Evolutionary conservation across 2,329 filamentous ascomycete genomes (phyloP).

Genomic region (Harringtonia aguacate): DNA sequence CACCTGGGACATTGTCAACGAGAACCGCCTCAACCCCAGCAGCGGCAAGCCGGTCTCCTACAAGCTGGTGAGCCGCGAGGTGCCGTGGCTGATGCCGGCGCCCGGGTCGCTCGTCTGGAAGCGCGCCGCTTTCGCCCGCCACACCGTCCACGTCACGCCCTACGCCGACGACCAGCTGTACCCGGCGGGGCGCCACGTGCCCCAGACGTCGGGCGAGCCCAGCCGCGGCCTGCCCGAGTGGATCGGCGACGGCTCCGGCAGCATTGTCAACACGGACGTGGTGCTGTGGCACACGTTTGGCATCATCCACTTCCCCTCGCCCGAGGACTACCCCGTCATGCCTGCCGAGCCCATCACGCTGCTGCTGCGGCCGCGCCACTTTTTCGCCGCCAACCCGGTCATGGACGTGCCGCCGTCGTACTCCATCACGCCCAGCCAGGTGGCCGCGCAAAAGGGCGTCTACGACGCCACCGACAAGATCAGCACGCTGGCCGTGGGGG

Average conservation of each 20-base stretch:
- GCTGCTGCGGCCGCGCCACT: slow-evolving; percentile 68
- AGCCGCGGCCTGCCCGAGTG: slow-evolving; percentile 63
- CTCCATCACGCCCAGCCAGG: slow-evolving; percentile 60
- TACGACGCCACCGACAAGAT: slow-evolving; percentile 37
- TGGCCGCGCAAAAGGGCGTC: slow-evolving; percentile 34
- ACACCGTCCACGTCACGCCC: slow-evolving; percentile 73
- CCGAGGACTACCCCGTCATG: slow-evolving; percentile 91
- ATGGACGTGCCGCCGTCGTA: slow-evolving; percentile 74
- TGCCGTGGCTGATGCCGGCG: slow-evolving; percentile 69
- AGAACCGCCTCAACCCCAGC: slow-evolving; percentile 72
- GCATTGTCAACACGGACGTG: slow-evolving; percentile 71
- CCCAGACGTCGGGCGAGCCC: slow-evolving; percentile 74
- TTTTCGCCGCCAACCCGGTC: slow-evolving; percentile 70
- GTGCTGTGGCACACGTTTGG: slow-evolving; percentile 95
- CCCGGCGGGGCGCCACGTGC: slow-evolving; percentile 78
- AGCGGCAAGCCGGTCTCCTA: slow-evolving; percentile 78
- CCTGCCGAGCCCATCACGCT: slow-evolving; percentile 77
- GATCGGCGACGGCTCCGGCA: slow-evolving; percentile 59
- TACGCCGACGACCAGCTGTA: slow-evolving; percentile 69
- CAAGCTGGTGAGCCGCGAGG: slow-evolving; percentile 82
- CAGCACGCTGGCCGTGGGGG: slow-evolving; percentile 23
- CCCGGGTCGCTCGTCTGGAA: slow-evolving; percentile 79
- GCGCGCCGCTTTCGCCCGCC: slow-evolving; percentile 74
- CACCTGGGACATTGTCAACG: slow-evolving; percentile 87
- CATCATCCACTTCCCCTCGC: slow-evolving; percentile 76